Evolutionary conservation across 352 stramenopile genomes (phyloP).

Genomic region (Globisporangium solare): DNA sequence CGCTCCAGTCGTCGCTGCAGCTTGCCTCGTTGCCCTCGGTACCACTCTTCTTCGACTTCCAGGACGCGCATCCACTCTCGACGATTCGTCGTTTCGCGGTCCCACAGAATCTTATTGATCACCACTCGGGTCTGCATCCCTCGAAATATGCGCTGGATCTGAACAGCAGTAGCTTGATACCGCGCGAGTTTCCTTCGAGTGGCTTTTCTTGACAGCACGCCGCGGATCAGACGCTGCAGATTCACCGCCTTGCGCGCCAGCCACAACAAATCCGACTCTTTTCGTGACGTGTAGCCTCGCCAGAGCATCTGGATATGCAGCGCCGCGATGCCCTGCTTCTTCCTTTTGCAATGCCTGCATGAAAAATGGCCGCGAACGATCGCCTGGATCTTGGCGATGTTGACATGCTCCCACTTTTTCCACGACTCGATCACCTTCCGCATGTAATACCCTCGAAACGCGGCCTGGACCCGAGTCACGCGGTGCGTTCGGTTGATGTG

Average conservation of each 20-base stretch:
- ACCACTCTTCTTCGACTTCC: slow-evolving; percentile 68
- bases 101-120: slow-evolving; percentile 35
- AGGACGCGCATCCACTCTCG: slow-evolving; percentile 66
- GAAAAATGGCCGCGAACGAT: slow-evolving; percentile 50
- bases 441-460: slow-evolving; percentile 52
- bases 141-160: slow-evolving; percentile 72
- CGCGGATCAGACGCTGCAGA: slow-evolving; percentile 53
- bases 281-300: slow-evolving; percentile 41
- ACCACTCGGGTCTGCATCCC: slow-evolving; percentile 38
- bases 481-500: slow-evolving; percentile 44
- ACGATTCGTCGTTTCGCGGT: slow-evolving; percentile 60
- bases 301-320: slow-evolving; percentile 64
- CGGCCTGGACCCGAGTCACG: slow-evolving; percentile 49
- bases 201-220: slow-evolving; percentile 38
- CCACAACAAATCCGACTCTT: slow-evolving; percentile 49
- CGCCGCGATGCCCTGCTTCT: slow-evolving; percentile 26
- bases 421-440: slow-evolving; percentile 39
- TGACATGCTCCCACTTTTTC: slow-evolving; percentile 55
- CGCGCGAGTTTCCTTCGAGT: slow-evolving; percentile 14
- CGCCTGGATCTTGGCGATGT: slow-evolving; percentile 56
- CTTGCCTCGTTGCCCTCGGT: slow-evolving; percentile 54
- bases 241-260: slow-evolving; percentile 34
- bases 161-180: slow-evolving; percentile 24
- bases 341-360: slow-evolving; percentile 8
- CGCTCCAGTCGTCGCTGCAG: slow-evolving; percentile 43